Evolutionary conservation across 1,284 basidiomycete genomes (phyloP), one percentile per base, ranked within the genome.

Genomic region (Schizopora paradoxa): DNA sequence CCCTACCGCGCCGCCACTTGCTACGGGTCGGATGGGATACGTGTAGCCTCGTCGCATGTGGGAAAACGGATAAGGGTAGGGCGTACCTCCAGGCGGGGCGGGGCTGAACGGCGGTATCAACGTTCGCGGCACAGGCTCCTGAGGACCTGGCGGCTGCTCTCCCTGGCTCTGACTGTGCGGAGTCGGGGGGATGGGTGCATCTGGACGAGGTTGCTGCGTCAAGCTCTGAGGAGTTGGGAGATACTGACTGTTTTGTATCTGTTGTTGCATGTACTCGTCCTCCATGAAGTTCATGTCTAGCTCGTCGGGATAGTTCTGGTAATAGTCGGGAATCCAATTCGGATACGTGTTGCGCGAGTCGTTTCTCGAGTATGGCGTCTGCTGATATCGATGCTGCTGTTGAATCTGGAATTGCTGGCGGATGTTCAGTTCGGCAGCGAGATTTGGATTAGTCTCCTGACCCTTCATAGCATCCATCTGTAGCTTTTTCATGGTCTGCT

Each of bases 141-240:
- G 28, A 34, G 27, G 22, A 43, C 27, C 39, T 8, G 25, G 19
- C 5, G 11, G 27, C 22, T 42, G 26, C 29, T 28, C 28, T n/a
- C 27, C n/a, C 10, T 27, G 13, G 0, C 82, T 84, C 50, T 83
- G 78, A 46, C 74, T 82, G 48, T 83, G 79, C 4, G 84, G 85
- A 0, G 84, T 87, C 0, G 83, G 83, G 0, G 85, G 84, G 36
- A 87, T 73, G 5, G 84, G 85, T 0, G 82, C 84, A 45, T 77
- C 75, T 0, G 84, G 82, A 0, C 84, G 75, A 5, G 69, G 66
- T 2, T 77, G 73, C 21, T 72, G 69, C 16, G 77, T 63, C 56
- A 78, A 83, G 0, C 73, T 60, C 43, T 79, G 77, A 32, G 82
- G 64, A 5, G 28, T 43, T 32, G n/a, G 27, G 22, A 27, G 31